Evolutionary conservation across 2,329 filamentous ascomycete species (phyloP), one percentile per base, ranked within the genome.

Genomic region (Ceratocystis huliohia): DNA sequence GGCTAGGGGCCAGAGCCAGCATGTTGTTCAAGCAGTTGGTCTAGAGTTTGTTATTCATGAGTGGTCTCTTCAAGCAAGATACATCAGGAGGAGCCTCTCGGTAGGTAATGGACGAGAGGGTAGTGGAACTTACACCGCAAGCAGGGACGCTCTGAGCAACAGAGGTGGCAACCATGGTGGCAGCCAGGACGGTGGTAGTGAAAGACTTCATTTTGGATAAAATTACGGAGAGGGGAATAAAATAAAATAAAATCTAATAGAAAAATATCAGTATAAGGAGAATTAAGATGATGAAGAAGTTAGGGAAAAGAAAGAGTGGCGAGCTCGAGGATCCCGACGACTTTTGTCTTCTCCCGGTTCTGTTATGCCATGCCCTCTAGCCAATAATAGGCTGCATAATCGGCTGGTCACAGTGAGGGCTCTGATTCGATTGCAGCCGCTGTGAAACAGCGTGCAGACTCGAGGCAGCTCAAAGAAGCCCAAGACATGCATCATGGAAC

Each of bases 201-300:
- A 70, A 78, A 66, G 76, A 75, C 79, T 82, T 83, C 81, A 83
- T 83, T 70, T 77, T 81, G 76, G 72, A 65, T 69, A 65, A 30
- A 57, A 59, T 70, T 67, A 53, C n/a, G 25, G 44, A 50, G 17
- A 8, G 56, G 15, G 20, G 45, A 50, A 37, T 53, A 37, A n/a
- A 53, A 50, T 17, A 59, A 61, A 33, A 6, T 46, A 33, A 45
- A 50, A 48, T 45, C 41, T 13, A 33, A 20, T 46, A n/a, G 45
- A 46, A 25, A 57, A 37, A 28, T 3, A 13, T 25, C 20, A 17
- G 46, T 22, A 48, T n/a, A 13, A 28, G 3, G 20, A 57, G 25
- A 13, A 41, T 25, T 7, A 63, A 25, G 10, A 46, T 22, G 5
- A 2, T 30, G 3, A 17, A 30, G n/a, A 41, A 41, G 37, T 41